phyloP scores from a whole-genome alignment of 768 basidiomycete species.

The Kwoniella shandongensis region DNA sequence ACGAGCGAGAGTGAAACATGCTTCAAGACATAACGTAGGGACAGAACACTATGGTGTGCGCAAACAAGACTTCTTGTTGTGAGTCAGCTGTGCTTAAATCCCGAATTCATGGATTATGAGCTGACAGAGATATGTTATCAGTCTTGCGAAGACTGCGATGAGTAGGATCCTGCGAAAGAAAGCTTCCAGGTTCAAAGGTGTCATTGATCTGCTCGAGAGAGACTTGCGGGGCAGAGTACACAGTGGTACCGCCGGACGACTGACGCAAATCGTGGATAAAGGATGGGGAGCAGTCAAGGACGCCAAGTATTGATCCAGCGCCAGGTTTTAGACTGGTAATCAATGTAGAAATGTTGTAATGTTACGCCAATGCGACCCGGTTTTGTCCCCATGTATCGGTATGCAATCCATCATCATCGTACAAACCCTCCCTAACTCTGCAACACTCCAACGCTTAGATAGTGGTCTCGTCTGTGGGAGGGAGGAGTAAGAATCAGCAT shows the following conservation, averaged over 20 bases:
- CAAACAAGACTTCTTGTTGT: constrained; percentile 35
- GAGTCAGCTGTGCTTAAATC: constrained; percentile 10
- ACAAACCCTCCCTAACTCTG: constrained; percentile 31
- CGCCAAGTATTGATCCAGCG: constrained; percentile 22
- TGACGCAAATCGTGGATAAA: constrained; percentile 4
- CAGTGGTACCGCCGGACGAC: background rate
- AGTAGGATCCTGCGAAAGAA: constrained; percentile 26
- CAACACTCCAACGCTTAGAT: constrained; percentile 62
- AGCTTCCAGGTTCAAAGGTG: constrained; percentile 19
- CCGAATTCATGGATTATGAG: background rate
- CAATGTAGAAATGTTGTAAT: background rate
- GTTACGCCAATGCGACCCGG: constrained; percentile 1
- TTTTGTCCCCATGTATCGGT: constrained; percentile 3
- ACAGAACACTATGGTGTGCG: constrained; percentile 26
- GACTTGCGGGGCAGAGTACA: constrained; percentile 14
- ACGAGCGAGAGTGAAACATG: constrained; percentile 36
- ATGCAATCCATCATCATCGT: constrained; percentile 46
- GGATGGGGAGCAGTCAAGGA: constrained; percentile 28
- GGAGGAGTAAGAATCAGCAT: background rate
- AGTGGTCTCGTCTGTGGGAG: constrained; percentile 73
- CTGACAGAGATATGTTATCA: constrained; percentile 11
- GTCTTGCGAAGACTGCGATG: constrained; percentile 37
- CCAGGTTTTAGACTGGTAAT: too few species aligned
- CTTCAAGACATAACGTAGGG: constrained; percentile 8
- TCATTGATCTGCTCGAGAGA: constrained; percentile 16